A percentile compares a stretch with the other conserved stretches of the same genome.
These are phyloP conservation scores for Lactarius indigo DNA, from an alignment of 768 basidiomycete species.

Conservation along the genomic window DNA sequence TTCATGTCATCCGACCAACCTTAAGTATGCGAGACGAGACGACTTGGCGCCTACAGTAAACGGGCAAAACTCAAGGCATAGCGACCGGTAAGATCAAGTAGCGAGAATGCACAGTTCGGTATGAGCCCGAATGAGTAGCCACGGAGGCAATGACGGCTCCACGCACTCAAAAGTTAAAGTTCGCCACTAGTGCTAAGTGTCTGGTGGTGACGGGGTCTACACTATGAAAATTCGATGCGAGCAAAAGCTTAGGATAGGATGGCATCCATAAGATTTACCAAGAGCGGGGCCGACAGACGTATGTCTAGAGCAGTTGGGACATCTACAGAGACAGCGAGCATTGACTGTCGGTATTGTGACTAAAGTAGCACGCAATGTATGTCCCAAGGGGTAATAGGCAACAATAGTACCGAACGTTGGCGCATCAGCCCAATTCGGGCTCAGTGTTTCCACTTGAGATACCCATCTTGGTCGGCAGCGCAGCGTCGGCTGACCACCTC, in stretches of 20 bases:
- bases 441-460: slow-evolving; percentile 53
- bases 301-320: neutral
- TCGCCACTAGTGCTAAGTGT: neutral
- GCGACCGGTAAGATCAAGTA: neutral
- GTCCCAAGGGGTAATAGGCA: neutral
- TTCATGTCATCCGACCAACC: neutral
- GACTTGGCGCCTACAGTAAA: neutral
- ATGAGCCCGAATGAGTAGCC: neutral
- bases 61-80: neutral
- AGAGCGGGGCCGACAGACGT: neutral
- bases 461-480: slow-evolving; percentile 50
- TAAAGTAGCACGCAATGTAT: neutral
- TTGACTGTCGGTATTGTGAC: neutral
- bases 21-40: neutral
- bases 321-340: neutral
- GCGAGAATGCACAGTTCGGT: neutral
- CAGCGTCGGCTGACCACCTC: slow-evolving; percentile 75
- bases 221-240: neutral
- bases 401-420: slow-evolving; percentile 1
- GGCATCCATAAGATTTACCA: neutral
- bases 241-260: neutral
- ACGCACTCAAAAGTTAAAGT: neutral
- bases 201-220: neutral
- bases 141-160: neutral
- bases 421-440: neutral